Conservation (phyloP, 192 early-diverging fungal genomes). For the Umbelopsis ramanniana region DNA sequence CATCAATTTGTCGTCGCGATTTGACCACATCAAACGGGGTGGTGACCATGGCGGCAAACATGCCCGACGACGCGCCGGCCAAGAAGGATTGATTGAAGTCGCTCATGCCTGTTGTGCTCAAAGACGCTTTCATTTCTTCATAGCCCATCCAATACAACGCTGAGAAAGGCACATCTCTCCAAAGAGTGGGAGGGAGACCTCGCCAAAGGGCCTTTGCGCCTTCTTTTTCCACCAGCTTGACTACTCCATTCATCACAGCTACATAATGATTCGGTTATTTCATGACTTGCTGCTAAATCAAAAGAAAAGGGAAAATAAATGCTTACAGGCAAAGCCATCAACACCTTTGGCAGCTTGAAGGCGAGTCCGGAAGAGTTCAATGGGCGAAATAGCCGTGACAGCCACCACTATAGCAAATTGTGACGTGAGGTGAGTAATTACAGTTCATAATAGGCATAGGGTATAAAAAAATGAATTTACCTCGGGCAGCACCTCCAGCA, state of each 20-base stretch:
- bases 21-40: constrained; percentile 98
- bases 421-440: not conserved
- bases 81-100: constrained; percentile 79
- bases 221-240: constrained; percentile 57
- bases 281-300: no score
- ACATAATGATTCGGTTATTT: not conserved
- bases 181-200: constrained; percentile 87
- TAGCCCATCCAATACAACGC: constrained; percentile 93
- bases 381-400: constrained; percentile 84
- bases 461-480: constrained; percentile 34
- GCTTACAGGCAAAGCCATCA: constrained; percentile 56
- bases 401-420: constrained; percentile 54
- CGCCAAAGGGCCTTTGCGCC: constrained; percentile 79
- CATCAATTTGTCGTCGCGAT: constrained; percentile 81
- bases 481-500: constrained; percentile 82
- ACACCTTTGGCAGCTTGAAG: constrained; percentile 78
- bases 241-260: constrained; percentile 64
- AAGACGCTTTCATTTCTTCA: constrained; percentile 70
- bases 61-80: constrained; percentile 85
- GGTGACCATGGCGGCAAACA: constrained; percentile 85
- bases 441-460: not conserved
- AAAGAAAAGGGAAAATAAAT: not conserved
- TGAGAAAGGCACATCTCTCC: constrained; percentile 95
- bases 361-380: constrained; percentile 91
- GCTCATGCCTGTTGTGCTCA: constrained; percentile 7